Evolutionary conservation across 805 yeast genomes (phyloP).

Genomic region (Pichia exigua): DNA sequence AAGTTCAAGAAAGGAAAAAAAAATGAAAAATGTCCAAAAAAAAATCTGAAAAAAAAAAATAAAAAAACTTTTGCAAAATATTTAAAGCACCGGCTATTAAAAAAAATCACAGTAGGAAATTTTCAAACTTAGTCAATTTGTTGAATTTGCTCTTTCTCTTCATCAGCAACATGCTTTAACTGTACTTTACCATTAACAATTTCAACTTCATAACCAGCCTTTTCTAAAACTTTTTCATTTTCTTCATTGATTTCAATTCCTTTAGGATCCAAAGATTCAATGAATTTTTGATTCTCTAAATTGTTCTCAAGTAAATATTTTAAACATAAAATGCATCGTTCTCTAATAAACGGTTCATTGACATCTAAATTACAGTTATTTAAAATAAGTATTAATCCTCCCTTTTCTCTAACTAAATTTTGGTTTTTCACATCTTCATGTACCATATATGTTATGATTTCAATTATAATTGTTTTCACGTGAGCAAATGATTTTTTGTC

Average conservation of each 20-base stretch:
- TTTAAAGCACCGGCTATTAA: slow-evolving; percentile 4
- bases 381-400: slow-evolving; percentile 64
- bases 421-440: slow-evolving; percentile 50
- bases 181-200: slow-evolving; percentile 64
- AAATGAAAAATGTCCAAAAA: not conserved
- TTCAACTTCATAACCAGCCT: slow-evolving; percentile 73
- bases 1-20: not conserved
- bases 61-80: not conserved
- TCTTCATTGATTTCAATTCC: slow-evolving; percentile 51
- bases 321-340: slow-evolving; percentile 73
- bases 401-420: slow-evolving; percentile 54
- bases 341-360: slow-evolving; percentile 83
- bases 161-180: slow-evolving; percentile 29
- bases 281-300: slow-evolving; percentile 63
- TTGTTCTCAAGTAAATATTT: slow-evolving; percentile 61
- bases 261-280: slow-evolving; percentile 69
- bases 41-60: not conserved
- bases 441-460: slow-evolving; percentile 52
- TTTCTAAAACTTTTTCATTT: slow-evolving; percentile 36
- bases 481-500: slow-evolving; percentile 45
- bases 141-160: not conserved
- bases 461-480: slow-evolving; percentile 58
- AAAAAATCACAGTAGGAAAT: not conserved
- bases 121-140: not conserved
- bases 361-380: slow-evolving; percentile 82